A percentile compares a stretch with the other conserved stretches of the same genome.
These are phyloP conservation scores for Mollisia scopiformis DNA, from an alignment of 2,329 filamentous ascomycete genomes.

Conservation along the genomic window DNA sequence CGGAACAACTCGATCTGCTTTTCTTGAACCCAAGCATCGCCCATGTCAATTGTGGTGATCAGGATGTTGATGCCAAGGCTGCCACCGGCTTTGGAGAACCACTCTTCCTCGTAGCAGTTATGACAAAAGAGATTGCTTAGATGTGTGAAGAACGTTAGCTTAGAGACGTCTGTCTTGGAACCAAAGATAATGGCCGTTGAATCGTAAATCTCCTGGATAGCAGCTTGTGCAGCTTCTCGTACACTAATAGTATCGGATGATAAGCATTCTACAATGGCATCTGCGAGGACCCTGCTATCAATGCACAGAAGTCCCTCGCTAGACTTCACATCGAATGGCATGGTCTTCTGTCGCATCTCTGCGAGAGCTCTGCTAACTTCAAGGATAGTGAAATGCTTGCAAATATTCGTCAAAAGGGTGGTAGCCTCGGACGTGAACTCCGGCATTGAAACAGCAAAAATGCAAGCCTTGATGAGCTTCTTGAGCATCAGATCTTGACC, in stretches of 20 bases:
- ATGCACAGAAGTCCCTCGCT: conserved; percentile 88
- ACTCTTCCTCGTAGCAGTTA: conserved; percentile 95
- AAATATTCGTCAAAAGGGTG: conserved; percentile 77
- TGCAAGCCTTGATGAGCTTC: conserved; percentile 84
- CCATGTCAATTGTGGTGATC: conserved; percentile 81
- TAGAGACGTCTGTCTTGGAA: conserved; percentile 68
- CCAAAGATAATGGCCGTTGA: conserved; percentile 81
- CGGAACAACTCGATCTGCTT: conserved; percentile 88
- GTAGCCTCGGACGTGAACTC: conserved; percentile 79
- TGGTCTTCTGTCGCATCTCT: conserved; percentile 74
- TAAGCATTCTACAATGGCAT: conserved; percentile 87
- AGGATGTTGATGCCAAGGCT: conserved; percentile 88
- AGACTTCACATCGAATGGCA: conserved; percentile 80
- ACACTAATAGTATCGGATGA: conserved; percentile 82
- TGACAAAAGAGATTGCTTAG: conserved; percentile 87
- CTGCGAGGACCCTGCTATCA: conserved; percentile 83
- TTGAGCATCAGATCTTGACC: conserved; percentile 82
- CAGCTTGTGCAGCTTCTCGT: conserved; percentile 79
- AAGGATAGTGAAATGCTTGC: conserved; percentile 86
- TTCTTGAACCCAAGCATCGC: conserved; percentile 78
- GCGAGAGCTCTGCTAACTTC: conserved; percentile 87
- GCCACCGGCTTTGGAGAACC: conserved; percentile 96
- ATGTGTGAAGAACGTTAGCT: conserved; percentile 82
- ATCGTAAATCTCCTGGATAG: conserved; percentile 78
- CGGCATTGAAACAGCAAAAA: conserved; percentile 81